A percentile compares a stretch with the other conserved stretches of the same genome.
Conservation (phyloP, 345 rosid species). For the Citrus hindsii region DNA sequence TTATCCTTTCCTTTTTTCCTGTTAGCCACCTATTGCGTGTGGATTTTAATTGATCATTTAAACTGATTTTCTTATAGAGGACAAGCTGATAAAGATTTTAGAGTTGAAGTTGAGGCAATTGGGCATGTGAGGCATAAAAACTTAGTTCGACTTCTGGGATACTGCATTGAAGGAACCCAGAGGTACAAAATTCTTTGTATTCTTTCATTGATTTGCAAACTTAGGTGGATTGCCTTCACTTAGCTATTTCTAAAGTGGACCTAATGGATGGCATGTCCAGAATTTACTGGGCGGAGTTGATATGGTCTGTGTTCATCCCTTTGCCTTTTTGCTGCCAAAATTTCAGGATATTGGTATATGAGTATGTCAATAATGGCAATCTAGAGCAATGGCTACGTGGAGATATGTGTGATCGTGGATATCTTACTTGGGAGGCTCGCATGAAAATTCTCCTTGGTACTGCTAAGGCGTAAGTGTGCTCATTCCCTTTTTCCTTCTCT, state of each 20-base stretch:
- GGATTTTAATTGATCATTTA: not conserved
- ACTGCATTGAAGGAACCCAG: slow-evolving; percentile 96
- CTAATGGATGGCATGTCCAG: not conserved
- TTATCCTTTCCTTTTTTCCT: not conserved
- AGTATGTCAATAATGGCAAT: slow-evolving; percentile 90
- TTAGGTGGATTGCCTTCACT: not conserved
- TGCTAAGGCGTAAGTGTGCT: slow-evolving; percentile 75
- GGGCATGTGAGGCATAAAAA: slow-evolving; percentile 96
- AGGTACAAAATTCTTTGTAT: slow-evolving; percentile 40
- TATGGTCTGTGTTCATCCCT: not conserved
- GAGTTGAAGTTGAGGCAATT: slow-evolving; percentile 97
- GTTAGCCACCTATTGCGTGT: not conserved
- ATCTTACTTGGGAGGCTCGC: slow-evolving; percentile 93
- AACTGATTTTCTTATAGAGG: slow-evolving; percentile 45
- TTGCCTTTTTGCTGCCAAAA: slow-evolving; percentile 1
- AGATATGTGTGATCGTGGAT: slow-evolving; percentile 65
- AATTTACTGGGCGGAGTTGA: not conserved
- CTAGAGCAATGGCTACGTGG: slow-evolving; percentile 97
- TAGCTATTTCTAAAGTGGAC: not conserved
- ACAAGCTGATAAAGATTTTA: slow-evolving; percentile 95
- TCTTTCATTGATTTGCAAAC: not conserved
- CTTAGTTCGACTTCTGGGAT: slow-evolving; percentile 92
- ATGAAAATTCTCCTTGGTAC: slow-evolving; percentile 84
- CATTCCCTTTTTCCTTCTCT: not conserved
- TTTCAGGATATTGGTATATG: slow-evolving; percentile 75